Percentiles rank a stretch among this genome's conserved stretches.
Conservation (phyloP, 192 early-diverging fungal genomes). For the Gamsiella multidivaricata region DNA sequence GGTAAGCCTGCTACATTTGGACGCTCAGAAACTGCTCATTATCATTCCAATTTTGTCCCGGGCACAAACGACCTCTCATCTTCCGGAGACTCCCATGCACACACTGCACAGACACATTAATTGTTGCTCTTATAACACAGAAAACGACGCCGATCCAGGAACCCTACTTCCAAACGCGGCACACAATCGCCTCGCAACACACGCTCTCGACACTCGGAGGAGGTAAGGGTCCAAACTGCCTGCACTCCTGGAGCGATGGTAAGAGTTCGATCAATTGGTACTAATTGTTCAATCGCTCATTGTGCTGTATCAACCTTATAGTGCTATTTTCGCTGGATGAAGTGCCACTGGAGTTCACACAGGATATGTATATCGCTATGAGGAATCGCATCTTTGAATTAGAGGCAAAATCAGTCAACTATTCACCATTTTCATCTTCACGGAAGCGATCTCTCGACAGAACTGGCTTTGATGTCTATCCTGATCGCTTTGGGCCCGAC, state of each 20-base stretch:
- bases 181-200: constrained; percentile 49
- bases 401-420: constrained; percentile 37
- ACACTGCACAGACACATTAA: too few species aligned
- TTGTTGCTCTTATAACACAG: neutral
- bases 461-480: constrained; percentile 23
- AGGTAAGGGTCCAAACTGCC: constrained; percentile 7
- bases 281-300: neutral
- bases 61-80: neutral
- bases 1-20: constrained; percentile 6
- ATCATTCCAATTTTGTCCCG: neutral
- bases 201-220: constrained; percentile 51
- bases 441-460: constrained; percentile 31
- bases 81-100: neutral
- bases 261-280: neutral
- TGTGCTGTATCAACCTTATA: neutral
- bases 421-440: constrained; percentile 32
- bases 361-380: constrained; percentile 50
- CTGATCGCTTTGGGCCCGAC: constrained; percentile 4
- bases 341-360: constrained; percentile 30
- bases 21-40: neutral
- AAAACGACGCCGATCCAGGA: constrained; percentile 47
- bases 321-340: constrained; percentile 48
- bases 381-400: constrained; percentile 46
- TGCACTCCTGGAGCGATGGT: neutral
- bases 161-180: constrained; percentile 47